Evolutionary conservation across 2,329 filamentous ascomycete genomes (phyloP).

Genomic region (Aspergillus sp.): DNA sequence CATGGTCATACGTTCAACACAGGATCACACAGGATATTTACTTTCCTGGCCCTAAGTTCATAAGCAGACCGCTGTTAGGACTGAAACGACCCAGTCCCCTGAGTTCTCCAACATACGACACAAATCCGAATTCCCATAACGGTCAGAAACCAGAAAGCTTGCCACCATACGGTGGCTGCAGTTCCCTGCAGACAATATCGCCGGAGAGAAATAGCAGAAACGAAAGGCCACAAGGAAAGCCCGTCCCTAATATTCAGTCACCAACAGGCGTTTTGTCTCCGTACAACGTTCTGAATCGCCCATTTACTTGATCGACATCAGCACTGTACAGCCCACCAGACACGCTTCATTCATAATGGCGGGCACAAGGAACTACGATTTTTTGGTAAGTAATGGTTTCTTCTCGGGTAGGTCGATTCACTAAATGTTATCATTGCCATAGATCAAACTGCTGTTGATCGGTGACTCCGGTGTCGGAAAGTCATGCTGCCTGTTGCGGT

Average conservation of each 20-base stretch:
- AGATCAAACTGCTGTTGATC: constrained; percentile 97
- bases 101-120: constrained; percentile 2
- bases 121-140: neutral
- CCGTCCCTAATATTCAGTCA: neutral
- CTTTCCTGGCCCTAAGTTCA: neutral
- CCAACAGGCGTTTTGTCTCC: neutral
- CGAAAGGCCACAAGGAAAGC: neutral
- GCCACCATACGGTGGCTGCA: constrained; percentile 12
- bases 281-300: neutral
- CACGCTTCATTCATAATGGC: constrained; percentile 61
- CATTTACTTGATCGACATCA: neutral
- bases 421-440: constrained; percentile 17
- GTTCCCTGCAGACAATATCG: constrained; percentile 5
- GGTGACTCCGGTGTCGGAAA: constrained; percentile 96
- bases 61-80: constrained; percentile 3
- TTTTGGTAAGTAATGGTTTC: constrained; percentile 64
- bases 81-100: constrained; percentile 1
- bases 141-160: constrained; percentile 1
- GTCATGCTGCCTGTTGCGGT: constrained; percentile 92
- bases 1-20: no score
- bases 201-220: neutral
- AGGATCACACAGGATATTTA: no score
- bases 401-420: constrained; percentile 5
- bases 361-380: constrained; percentile 98
- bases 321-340: constrained; percentile 3